phyloP scores from a whole-genome alignment of 768 basidiomycete species.

The Mycena polygramma region DNA sequence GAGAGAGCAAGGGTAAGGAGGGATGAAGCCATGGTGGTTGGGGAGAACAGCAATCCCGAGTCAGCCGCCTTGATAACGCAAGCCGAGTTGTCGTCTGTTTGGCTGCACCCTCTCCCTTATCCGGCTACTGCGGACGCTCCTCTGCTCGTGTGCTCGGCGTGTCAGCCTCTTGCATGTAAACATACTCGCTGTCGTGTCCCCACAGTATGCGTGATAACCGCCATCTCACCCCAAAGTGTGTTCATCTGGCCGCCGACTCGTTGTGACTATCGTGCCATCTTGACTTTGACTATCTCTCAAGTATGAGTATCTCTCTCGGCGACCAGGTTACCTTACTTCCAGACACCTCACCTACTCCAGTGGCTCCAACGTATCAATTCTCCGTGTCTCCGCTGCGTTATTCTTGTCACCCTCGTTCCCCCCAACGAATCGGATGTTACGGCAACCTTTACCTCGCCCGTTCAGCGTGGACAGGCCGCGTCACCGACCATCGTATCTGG shows the following conservation, averaged over 20 bases:
- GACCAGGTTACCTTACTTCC: no score
- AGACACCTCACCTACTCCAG: no score
- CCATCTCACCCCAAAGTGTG: not conserved
- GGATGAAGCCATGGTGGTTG: slow-evolving; percentile 57
- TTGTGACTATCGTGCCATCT: not conserved
- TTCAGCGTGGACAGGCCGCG: slow-evolving; percentile 21
- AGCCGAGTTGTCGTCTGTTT: slow-evolving; percentile 51
- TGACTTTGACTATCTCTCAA: not conserved
- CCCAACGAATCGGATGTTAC: not conserved
- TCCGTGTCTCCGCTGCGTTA: not conserved
- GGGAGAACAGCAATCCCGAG: slow-evolving; percentile 37
- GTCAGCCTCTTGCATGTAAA: slow-evolving; percentile 2
- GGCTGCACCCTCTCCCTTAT: slow-evolving; percentile 1
- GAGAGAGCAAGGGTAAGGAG: slow-evolving; percentile 57
- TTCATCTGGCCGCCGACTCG: no score
- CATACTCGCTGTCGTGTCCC: slow-evolving; percentile 8
- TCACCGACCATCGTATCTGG: slow-evolving; percentile 4
- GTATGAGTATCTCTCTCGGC: not conserved
- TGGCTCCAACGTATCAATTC: no score
- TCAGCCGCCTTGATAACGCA: slow-evolving; percentile 42
- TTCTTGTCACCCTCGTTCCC: not conserved
- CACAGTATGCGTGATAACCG: slow-evolving; percentile 5
- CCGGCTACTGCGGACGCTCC: not conserved
- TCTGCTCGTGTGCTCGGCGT: slow-evolving; percentile 9
- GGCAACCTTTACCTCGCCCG: slow-evolving; percentile 9